A percentile compares a stretch with the other conserved stretches of the same genome.
Conservation (phyloP, 106 monocot species). For the Chionographis japonica region DNA sequence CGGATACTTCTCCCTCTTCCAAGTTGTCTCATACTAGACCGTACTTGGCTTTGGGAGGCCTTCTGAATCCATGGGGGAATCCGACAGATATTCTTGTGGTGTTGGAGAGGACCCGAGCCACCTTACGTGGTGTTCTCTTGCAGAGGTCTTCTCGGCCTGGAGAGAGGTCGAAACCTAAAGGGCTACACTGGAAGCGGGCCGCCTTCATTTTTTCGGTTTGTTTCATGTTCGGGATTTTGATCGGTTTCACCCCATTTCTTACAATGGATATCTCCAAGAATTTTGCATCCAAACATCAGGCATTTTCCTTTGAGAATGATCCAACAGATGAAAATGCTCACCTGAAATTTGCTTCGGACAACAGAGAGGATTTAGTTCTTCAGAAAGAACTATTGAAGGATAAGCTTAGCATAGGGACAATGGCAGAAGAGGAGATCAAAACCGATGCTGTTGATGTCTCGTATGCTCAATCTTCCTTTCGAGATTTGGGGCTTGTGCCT, state of each 20-base stretch:
- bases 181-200: constrained; percentile 21
- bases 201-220: constrained; percentile 37
- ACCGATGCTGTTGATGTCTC: constrained; percentile 9
- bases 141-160: constrained; percentile 17
- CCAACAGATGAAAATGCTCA: constrained; percentile 7
- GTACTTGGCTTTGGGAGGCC: constrained; percentile 33
- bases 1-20: constrained; percentile 29
- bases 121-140: constrained; percentile 15
- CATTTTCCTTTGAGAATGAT: constrained; percentile 39
- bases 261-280: constrained; percentile 39
- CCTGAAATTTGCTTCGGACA: not conserved
- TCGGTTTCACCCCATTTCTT: constrained; percentile 48
- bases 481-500: constrained; percentile 16
- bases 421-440: constrained; percentile 13
- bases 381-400: not conserved
- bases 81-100: constrained; percentile 16
- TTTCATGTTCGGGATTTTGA: constrained; percentile 49
- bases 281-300: constrained; percentile 19
- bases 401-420: constrained; percentile 5
- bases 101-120: constrained; percentile 11
- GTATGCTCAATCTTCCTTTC: not conserved
- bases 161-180: constrained; percentile 40
- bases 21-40: constrained; percentile 30
- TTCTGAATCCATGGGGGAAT: constrained; percentile 21
- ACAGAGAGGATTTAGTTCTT: constrained; percentile 4